phyloP scores from a whole-genome alignment of 768 basidiomycete species.

The Lanmaoa pseudosensibilis region DNA sequence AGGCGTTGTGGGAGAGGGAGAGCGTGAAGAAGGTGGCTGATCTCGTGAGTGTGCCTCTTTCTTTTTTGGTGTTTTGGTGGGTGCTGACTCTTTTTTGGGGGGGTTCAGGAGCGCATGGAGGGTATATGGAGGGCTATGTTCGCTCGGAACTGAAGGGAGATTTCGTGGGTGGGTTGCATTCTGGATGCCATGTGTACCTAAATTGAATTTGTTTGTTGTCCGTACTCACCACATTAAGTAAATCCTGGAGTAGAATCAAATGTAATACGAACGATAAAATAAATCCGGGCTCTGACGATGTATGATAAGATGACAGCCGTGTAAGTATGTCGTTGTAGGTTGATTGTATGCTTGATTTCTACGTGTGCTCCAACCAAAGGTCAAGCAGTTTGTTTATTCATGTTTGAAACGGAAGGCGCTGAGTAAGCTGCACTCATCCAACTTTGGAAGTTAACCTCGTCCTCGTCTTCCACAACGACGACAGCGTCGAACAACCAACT shows the following conservation, averaged over 20 bases:
- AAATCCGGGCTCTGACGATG: too few species aligned
- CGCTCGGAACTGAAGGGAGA: not conserved
- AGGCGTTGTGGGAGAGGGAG: constrained; percentile 44
- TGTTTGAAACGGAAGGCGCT: constrained; percentile 22
- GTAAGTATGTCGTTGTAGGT: too few species aligned
- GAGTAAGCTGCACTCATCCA: constrained; percentile 8
- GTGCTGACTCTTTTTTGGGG: not conserved
- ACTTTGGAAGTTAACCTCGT: not conserved
- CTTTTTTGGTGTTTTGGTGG: not conserved
- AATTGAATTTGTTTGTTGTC: too few species aligned
- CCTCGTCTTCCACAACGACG: constrained; percentile 6
- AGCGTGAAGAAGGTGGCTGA: constrained; percentile 12
- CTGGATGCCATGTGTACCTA: too few species aligned
- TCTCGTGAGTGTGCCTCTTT: constrained; percentile 2
- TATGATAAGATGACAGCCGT: too few species aligned
- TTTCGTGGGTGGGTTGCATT: not conserved
- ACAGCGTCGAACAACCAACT: constrained; percentile 6
- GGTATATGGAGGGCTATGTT: not conserved
- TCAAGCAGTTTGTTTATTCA: constrained; percentile 10
- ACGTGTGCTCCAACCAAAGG: too few species aligned
- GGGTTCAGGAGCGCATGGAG: constrained; percentile 7
- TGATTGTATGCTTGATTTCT: too few species aligned
- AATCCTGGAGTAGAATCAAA: too few species aligned
- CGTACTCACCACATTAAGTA: too few species aligned
- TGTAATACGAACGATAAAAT: too few species aligned